Evolutionary conservation across 2,329 filamentous ascomycete genomes (phyloP).

Genomic region (Ophiobolus disseminans): DNA sequence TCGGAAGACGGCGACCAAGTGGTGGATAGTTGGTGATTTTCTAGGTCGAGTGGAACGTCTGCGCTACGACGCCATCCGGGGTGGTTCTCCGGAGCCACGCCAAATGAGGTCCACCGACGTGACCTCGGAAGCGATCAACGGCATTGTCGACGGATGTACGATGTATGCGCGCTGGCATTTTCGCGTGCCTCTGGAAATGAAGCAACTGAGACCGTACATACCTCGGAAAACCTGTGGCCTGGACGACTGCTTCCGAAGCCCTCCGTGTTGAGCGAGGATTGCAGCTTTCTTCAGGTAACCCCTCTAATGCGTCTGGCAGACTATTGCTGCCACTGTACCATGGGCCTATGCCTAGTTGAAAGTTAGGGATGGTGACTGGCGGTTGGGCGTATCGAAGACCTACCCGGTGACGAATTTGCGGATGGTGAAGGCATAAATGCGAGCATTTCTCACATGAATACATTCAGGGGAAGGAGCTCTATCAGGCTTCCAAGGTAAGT

Average conservation of each 20-base stretch:
- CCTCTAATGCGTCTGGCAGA: constrained; percentile 39
- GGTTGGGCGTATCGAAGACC: constrained; percentile 2
- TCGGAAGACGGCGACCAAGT: too few relatives aligned
- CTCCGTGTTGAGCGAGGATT: constrained; percentile 41
- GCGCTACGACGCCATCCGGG: too few relatives aligned
- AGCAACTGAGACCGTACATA: constrained; percentile 22
- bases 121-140: too few relatives aligned
- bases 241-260: constrained; percentile 42
- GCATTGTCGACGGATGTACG: background rate
- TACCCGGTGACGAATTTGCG: constrained; percentile 44
- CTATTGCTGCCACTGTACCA: constrained; percentile 44
- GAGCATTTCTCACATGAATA: constrained; percentile 40
- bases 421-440: constrained; percentile 48
- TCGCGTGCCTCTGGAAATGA: background rate
- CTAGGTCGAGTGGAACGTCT: too few relatives aligned
- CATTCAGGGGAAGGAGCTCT: constrained; percentile 30
- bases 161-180: background rate
- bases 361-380: constrained; percentile 17
- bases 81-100: too few relatives aligned
- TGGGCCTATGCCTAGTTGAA: constrained; percentile 35
- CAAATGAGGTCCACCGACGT: too few relatives aligned
- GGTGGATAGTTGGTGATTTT: too few relatives aligned
- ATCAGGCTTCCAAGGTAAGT: constrained; percentile 25
- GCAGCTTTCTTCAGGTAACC: constrained; percentile 28
- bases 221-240: constrained; percentile 38